Base-by-base conservation (phyloP, 148 eudicot species). In the Polygonum maritimum region DNA sequence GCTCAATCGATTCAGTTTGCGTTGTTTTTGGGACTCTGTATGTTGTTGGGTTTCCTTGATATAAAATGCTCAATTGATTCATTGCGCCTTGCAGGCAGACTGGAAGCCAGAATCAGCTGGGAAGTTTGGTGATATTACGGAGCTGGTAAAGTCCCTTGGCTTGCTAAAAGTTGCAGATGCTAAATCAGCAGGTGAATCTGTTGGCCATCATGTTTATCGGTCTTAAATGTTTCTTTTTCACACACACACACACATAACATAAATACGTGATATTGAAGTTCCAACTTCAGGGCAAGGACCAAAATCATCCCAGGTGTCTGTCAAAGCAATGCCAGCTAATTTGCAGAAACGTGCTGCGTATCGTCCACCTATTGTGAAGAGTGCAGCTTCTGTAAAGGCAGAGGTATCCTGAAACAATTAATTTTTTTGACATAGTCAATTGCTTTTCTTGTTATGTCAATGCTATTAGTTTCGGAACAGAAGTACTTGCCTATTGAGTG, bases 21-120 rank as follows among this genome's bases (percentile, higher is more conserved):
- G 31, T 26, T 26, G 31, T 26, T 26, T 26, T 26, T 26, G 31
- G 31, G 31, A 26, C 31, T 26, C 31, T 44, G 47, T 44, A 44
- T 44, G 8, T 44, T 44, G 47, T 35, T 15, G 18, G 5, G 38
- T 52, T 31, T 26, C 74, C 36, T 18, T 31, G 31, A 55, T 54
- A 76, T 19, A 18, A 71, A n/a, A 18, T 15, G 21, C 76, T 48
- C 79, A 72, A 4, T 48, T 40, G 49, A 21, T 72, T 48, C 52
- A 22, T 21, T 75, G 45, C 76, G 55, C 75, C 65, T 57, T 71
- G 52, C 85, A 96, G 99, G 99, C 80, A 75, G 99, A 96, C 70
- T 96, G 99, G 99, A 96, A 89, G 85, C 94, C 98, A 72, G 97
- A 96, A 82, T 89, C 89, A 39, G 87, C 89, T 52, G 91, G 92